A percentile compares a stretch with the other conserved stretches of the same genome.
phyloP scores from a whole-genome alignment of 2,329 filamentous ascomycete genomes.

The Teratosphaeria nubilosa region DNA sequence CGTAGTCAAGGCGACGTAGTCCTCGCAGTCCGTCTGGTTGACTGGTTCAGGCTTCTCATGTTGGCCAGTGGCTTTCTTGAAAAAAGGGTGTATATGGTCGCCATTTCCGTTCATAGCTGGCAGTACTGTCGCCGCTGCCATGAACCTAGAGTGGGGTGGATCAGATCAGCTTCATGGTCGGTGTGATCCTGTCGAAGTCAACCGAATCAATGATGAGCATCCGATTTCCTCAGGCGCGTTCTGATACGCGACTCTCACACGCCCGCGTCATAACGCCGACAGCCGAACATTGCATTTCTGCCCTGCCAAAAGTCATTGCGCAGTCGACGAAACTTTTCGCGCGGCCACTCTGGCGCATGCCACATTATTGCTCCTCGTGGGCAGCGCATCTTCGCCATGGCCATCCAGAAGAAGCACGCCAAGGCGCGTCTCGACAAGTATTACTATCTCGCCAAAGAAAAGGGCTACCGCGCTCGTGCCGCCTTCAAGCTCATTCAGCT shows the following conservation, averaged over 20 bases:
- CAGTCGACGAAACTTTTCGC: neutral
- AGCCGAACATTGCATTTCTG: neutral
- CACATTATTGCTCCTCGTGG: neutral
- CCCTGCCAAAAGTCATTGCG: neutral
- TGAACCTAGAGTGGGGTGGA: conserved; percentile 1
- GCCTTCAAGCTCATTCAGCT: conserved; percentile 97
- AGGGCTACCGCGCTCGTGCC: conserved; percentile 88
- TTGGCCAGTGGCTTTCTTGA: conserved; percentile 11
- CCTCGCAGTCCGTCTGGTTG: neutral
- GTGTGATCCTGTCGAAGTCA: neutral
- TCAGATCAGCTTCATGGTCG: neutral
- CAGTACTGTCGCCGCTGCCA: conserved; percentile 13
- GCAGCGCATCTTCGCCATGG: neutral
- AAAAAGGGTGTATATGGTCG: conserved; percentile 23
- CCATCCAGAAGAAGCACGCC: conserved; percentile 96
- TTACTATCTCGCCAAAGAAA: conserved; percentile 98
- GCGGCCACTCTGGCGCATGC: neutral
- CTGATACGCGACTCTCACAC: neutral
- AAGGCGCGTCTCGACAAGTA: conserved; percentile 98
- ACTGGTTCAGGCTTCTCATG: neutral
- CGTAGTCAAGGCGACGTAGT: neutral
- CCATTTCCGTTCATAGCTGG: conserved; percentile 17
- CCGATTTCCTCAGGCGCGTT: neutral
- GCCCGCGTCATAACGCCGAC: neutral
- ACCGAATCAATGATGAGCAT: neutral